These are phyloP conservation scores for Nakazawaea sp. DNA, from an alignment of 805 yeast genomes.

Conservation along the genomic window DNA sequence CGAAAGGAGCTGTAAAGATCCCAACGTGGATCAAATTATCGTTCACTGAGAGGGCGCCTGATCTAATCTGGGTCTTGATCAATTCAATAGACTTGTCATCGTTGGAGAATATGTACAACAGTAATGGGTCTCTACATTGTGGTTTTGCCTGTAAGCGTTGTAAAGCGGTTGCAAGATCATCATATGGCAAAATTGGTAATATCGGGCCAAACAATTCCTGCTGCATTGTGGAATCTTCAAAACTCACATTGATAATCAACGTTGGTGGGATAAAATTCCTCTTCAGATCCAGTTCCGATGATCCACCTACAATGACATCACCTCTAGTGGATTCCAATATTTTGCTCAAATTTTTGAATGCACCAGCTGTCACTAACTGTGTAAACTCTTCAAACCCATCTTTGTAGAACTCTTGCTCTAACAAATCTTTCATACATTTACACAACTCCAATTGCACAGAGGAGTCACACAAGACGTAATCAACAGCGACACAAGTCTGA, in stretches of 20 bases:
- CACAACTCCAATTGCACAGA: conserved; percentile 47
- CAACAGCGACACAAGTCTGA: conserved; percentile 88
- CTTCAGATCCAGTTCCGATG: conserved; percentile 24
- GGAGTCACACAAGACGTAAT: conserved; percentile 68
- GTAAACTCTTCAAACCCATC: conserved; percentile 37
- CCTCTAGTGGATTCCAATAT: conserved; percentile 48
- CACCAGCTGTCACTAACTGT: conserved; percentile 52
- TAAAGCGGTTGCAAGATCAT: conserved; percentile 36
- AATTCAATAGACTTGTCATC: conserved; percentile 38
- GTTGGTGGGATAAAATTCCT: conserved; percentile 63
- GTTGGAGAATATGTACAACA: conserved; percentile 61
- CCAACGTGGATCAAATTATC: conserved; percentile 72
- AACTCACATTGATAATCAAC: conserved; percentile 51
- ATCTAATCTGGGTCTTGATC: conserved; percentile 49
- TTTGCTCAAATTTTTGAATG: conserved; percentile 39
- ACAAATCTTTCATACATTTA: conserved; percentile 31
- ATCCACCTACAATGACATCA: conserved; percentile 39
- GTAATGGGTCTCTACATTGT: conserved; percentile 83
- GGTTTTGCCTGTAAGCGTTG: conserved; percentile 36
- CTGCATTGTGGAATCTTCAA: conserved; percentile 67
- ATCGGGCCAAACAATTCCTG: conserved; percentile 84
- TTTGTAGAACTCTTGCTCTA: conserved; percentile 37
- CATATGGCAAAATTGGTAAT: conserved; percentile 61
- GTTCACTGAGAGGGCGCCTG: conserved; percentile 67
- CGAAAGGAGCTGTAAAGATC: conserved; percentile 70